These are phyloP conservation scores for Chenopodium suecicum DNA, from an alignment of 148 eudicot species.

Conservation along the genomic window DNA sequence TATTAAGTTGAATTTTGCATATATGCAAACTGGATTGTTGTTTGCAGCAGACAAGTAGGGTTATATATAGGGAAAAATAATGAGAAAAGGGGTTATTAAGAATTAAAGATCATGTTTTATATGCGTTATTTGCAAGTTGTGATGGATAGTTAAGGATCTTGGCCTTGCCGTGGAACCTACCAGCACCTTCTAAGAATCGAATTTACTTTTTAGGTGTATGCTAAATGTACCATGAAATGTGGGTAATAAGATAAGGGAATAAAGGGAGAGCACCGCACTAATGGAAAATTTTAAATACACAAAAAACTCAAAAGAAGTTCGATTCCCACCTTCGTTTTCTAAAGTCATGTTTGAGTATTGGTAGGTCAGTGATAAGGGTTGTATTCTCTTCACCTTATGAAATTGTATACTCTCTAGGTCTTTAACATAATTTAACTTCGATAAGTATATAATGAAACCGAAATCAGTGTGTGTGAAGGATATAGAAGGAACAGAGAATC, in stretches of 20 bases:
- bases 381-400: no score
- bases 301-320: background rate
- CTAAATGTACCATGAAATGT: background rate
- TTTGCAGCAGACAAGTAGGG: background rate
- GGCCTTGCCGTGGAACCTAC: background rate
- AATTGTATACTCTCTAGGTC: no score
- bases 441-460: no score
- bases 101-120: background rate
- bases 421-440: no score
- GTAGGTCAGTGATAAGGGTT: no score
- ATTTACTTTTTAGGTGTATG: conserved; percentile 10
- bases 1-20: background rate
- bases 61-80: background rate
- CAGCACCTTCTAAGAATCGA: background rate
- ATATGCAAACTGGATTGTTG: background rate
- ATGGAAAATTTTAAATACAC: no score
- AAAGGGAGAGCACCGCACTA: background rate
- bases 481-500: no score
- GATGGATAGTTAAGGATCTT: background rate
- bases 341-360: no score
- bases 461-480: no score
- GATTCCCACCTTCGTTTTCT: background rate
- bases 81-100: background rate
- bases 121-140: background rate
- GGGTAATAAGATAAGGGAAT: background rate